Evolutionary conservation across 371 early-diverging fungal species (phyloP).

Genomic region (Haplosporangium sp.): DNA sequence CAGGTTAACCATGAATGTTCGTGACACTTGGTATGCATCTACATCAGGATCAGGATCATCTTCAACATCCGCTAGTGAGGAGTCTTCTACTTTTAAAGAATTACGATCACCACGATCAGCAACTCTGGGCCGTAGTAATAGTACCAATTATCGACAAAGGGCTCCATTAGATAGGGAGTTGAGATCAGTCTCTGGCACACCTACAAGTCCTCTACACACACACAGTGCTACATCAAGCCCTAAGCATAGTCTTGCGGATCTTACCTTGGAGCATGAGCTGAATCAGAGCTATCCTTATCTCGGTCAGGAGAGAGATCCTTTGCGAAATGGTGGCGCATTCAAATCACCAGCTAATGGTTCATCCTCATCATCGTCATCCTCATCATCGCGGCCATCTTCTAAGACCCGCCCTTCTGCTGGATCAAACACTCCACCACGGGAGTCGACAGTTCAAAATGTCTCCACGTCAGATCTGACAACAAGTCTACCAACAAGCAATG

Average conservation of each 20-base stretch:
- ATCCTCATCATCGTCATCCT: slow-evolving; percentile 9
- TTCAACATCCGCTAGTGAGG: slow-evolving; percentile 10
- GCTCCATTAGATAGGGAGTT: slow-evolving; percentile 33
- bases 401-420: slow-evolving; percentile 1
- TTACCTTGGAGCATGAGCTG: slow-evolving; percentile 43
- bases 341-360: slow-evolving; percentile 19
- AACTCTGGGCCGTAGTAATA: slow-evolving; percentile 45
- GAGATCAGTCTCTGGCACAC: slow-evolving; percentile 22
- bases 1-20: slow-evolving; percentile 43
- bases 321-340: slow-evolving; percentile 9
- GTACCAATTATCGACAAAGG: slow-evolving; percentile 17
- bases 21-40: slow-evolving; percentile 44
- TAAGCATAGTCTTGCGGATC: slow-evolving; percentile 32
- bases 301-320: slow-evolving; percentile 16
- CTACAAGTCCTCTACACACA: neutral
- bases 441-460: neutral
- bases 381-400: slow-evolving; percentile 5
- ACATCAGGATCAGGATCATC: slow-evolving; percentile 9
- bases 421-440: slow-evolving; percentile 6
- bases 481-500: slow-evolving; percentile 10
- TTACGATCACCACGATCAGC: slow-evolving; percentile 30
- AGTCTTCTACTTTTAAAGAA: slow-evolving; percentile 18
- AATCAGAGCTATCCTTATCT: slow-evolving; percentile 6
- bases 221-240: slow-evolving; percentile 31
- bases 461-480: slow-evolving; percentile 21